These are phyloP conservation scores for Fraxinus xanthoxyloides DNA, from an alignment of 305 asterid species.

Conservation along the genomic window DNA sequence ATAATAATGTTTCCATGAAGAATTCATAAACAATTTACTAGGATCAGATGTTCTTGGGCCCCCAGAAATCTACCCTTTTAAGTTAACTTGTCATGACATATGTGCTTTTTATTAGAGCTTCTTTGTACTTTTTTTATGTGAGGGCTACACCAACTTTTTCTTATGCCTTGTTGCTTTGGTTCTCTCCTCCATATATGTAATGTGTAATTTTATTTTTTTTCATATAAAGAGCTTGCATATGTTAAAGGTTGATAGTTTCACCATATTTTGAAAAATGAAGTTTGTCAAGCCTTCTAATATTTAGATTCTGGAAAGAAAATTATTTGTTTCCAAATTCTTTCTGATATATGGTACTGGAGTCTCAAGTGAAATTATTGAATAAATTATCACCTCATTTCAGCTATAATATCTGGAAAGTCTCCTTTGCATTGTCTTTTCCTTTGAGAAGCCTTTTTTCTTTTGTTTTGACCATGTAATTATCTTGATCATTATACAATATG, in stretches of 20 bases:
- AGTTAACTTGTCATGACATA: background rate
- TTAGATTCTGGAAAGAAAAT: background rate
- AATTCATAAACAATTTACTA: background rate
- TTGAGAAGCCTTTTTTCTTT: background rate
- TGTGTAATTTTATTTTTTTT: background rate
- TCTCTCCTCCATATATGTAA: slow-evolving; percentile 1
- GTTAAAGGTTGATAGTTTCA: background rate
- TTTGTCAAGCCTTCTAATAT: background rate
- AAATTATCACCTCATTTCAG: background rate
- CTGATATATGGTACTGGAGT: slow-evolving; percentile 3
- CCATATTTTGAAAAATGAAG: background rate
- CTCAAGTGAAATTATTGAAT: background rate
- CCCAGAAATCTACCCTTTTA: slow-evolving; percentile 1
- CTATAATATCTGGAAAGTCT: background rate
- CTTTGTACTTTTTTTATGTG: slow-evolving; percentile 4
- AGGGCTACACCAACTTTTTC: background rate
- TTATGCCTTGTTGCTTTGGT: background rate
- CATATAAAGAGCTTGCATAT: background rate
- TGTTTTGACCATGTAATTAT: background rate
- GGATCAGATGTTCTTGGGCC: slow-evolving; percentile 2
- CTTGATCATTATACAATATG: background rate
- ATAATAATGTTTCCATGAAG: background rate
- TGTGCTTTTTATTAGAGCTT: background rate
- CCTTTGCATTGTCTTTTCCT: background rate
- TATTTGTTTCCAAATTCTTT: background rate